Evolutionary conservation across 116 monocot species (phyloP).

Genomic region (Phalaenopsis hybrid): DNA sequence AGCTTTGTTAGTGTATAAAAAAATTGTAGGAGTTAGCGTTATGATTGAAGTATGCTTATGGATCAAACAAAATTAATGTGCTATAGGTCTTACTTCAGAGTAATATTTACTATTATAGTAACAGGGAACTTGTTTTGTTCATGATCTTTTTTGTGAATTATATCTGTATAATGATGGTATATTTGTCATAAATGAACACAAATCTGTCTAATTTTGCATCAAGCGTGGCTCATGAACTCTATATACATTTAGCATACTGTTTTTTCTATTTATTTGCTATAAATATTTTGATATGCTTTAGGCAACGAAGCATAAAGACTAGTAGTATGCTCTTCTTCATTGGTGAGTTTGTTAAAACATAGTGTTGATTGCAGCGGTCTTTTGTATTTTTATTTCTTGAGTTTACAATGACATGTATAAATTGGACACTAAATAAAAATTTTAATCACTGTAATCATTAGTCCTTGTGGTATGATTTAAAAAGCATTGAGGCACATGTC

Average conservation of each 20-base stretch:
- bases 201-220: neutral
- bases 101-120: neutral
- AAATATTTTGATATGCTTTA: neutral
- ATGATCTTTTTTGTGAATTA: neutral
- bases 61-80: neutral
- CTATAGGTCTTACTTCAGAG: neutral
- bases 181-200: neutral
- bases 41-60: neutral
- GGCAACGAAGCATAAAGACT: neutral
- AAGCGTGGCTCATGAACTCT: neutral
- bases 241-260: neutral
- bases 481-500: no score
- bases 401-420: no score
- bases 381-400: no score
- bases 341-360: neutral
- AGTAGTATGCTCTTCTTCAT: neutral
- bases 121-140: neutral
- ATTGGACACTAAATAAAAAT: no score
- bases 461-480: no score
- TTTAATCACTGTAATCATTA: no score
- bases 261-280: no score
- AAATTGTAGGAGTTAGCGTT: neutral
- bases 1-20: neutral
- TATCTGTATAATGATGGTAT: no score
- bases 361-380: neutral